Evolutionary conservation across 2,329 filamentous ascomycete species (phyloP).

Genomic region (Albophoma yamanashiensis): DNA sequence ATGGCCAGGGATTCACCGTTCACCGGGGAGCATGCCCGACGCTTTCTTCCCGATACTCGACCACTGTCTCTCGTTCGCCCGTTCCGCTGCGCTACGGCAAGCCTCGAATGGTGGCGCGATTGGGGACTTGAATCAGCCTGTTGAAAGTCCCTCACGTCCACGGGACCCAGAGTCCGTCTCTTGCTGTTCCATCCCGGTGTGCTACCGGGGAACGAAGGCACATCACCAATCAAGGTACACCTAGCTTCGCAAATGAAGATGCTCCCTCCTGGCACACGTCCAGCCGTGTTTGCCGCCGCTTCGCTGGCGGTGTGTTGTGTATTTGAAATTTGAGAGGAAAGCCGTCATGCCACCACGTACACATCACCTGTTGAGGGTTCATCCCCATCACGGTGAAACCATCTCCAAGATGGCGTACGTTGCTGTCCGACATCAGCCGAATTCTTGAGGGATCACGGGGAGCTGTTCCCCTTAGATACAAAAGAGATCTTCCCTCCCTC

Average conservation of each 20-base stretch:
- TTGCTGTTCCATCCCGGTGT: neutral
- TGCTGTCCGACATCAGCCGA: neutral
- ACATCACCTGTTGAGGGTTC: neutral
- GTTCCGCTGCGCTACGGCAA: neutral
- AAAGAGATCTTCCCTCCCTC: neutral
- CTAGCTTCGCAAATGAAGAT: neutral
- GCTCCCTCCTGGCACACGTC: neutral
- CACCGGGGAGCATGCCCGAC: neutral
- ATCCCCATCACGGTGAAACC: neutral
- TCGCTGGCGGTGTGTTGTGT: no score
- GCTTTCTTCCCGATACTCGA: neutral
- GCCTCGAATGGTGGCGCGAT: neutral
- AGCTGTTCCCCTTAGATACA: neutral
- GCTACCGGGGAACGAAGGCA: neutral
- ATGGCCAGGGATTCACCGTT: neutral
- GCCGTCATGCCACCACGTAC: neutral
- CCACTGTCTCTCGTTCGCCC: neutral
- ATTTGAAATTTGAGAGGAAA: neutral
- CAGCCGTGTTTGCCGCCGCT: neutral
- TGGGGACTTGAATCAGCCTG: neutral
- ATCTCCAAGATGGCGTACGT: neutral
- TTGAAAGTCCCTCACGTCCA: neutral
- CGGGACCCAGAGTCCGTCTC: neutral
- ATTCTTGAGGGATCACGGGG: neutral
- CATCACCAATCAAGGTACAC: neutral